These are phyloP conservation scores for Boletus nobilissimus DNA, from an alignment of 1,284 basidiomycete species.

Conservation along the genomic window DNA sequence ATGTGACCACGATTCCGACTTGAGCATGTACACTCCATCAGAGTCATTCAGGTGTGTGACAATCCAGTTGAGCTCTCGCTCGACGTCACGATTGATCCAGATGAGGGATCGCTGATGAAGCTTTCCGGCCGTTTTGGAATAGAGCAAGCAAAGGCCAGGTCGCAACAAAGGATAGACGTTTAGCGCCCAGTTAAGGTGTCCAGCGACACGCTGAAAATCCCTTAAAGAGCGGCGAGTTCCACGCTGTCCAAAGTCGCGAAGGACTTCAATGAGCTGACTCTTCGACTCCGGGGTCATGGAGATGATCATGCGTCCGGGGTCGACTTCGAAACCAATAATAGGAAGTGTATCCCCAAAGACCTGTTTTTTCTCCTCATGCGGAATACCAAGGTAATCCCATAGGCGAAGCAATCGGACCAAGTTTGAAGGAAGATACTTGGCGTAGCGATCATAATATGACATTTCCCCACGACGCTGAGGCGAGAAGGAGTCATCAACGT, in stretches of 20 bases:
- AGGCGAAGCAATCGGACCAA: constrained; percentile 43
- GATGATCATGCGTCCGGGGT: constrained; percentile 41
- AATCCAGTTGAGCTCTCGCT: constrained; percentile 49
- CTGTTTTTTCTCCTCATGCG: constrained; percentile 45
- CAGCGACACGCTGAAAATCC: constrained; percentile 42
- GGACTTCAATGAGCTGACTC: constrained; percentile 25
- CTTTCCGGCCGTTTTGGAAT: constrained; percentile 48
- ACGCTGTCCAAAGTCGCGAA: constrained; percentile 32
- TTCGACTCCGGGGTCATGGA: not conserved
- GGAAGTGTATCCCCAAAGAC: constrained; percentile 34
- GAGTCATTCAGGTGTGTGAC: constrained; percentile 35
- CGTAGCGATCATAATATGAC: constrained; percentile 44
- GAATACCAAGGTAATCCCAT: constrained; percentile 45
- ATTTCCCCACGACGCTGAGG: constrained; percentile 27
- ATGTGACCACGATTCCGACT: not conserved
- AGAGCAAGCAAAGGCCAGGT: not conserved
- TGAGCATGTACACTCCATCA: constrained; percentile 33
- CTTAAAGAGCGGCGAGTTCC: constrained; percentile 28
- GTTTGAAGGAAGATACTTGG: constrained; percentile 35
- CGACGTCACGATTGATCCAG: constrained; percentile 45
- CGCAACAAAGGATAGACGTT: not conserved
- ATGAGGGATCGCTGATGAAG: constrained; percentile 27
- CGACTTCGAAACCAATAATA: constrained; percentile 49
- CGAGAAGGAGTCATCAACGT: constrained; percentile 46
- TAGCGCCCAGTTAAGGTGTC: constrained; percentile 18